These are phyloP conservation scores for Neurospora tetraspora DNA, from an alignment of 495 filamentous ascomycete genomes.

Conservation along the genomic window DNA sequence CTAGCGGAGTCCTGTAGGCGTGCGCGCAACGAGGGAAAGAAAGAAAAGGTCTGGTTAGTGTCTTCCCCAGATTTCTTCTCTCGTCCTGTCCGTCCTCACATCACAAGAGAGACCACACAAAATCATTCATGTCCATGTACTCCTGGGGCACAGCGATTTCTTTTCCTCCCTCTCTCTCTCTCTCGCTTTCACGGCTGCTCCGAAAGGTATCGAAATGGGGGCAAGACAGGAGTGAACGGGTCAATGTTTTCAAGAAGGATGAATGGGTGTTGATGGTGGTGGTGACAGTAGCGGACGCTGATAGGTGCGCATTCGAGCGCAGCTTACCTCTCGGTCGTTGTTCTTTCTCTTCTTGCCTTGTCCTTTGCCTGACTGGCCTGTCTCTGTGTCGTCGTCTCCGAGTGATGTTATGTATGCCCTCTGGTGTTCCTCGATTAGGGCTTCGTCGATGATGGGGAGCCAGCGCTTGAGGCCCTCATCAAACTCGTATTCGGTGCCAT, in stretches of 20 bases:
- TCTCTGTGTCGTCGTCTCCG: slow-evolving; percentile 52
- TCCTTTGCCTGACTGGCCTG: slow-evolving; percentile 6
- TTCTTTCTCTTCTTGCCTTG: slow-evolving; percentile 66
- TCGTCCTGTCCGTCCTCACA: not conserved
- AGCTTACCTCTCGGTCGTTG: slow-evolving; percentile 51
- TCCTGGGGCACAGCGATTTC: not conserved
- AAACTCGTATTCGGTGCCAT: slow-evolving; percentile 79
- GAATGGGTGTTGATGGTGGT: not conserved
- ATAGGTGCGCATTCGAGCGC: slow-evolving; percentile 15
- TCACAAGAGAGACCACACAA: not conserved
- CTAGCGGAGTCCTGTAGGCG: slow-evolving; percentile 16
- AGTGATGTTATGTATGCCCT: slow-evolving; percentile 50
- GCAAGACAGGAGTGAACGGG: not conserved
- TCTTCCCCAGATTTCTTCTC: slow-evolving; percentile 6
- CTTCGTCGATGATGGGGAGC: slow-evolving; percentile 73
- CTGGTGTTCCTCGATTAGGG: slow-evolving; percentile 67
- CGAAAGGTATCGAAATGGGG: not conserved
- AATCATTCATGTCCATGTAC: not conserved
- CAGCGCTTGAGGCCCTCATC: slow-evolving; percentile 64
- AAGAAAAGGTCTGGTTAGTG: slow-evolving; percentile 20
- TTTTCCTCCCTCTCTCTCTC: not conserved
- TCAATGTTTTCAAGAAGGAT: not conserved
- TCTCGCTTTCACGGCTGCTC: not conserved
- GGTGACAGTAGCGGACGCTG: slow-evolving; percentile 4
- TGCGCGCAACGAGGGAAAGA: slow-evolving; percentile 6